Conservation (phyloP, 495 filamentous ascomycete genomes). For the Hypoxylon perforatum region DNA sequence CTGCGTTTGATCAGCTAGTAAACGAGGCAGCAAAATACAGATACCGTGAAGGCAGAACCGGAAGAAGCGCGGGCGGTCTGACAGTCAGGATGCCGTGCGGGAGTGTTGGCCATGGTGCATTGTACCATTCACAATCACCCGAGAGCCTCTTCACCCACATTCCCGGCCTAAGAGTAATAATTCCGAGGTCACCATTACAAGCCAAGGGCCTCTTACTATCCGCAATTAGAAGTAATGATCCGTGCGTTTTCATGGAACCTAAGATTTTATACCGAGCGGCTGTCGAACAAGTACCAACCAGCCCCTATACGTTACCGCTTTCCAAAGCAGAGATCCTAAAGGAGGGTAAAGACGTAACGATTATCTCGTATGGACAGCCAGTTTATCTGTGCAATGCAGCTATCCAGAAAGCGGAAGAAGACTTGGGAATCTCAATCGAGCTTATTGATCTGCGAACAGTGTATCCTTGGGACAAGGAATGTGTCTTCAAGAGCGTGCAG, state of each 20-base stretch:
- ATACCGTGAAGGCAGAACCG: slow-evolving; percentile 82
- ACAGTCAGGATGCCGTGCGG: slow-evolving; percentile 96
- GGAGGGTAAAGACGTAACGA: slow-evolving; percentile 82
- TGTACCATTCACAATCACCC: slow-evolving; percentile 96
- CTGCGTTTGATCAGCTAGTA: slow-evolving; percentile 96
- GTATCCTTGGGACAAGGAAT: slow-evolving; percentile 94
- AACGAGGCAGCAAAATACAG: slow-evolving; percentile 96
- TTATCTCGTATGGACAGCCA: slow-evolving; percentile 92
- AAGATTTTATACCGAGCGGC: slow-evolving; percentile 95
- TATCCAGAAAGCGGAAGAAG: slow-evolving; percentile 81
- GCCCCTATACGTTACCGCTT: slow-evolving; percentile 83
- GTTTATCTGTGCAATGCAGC: slow-evolving; percentile 88
- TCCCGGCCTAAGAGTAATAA: slow-evolving; percentile 88
- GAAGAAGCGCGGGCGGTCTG: slow-evolving; percentile 76
- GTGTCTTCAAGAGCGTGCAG: slow-evolving; percentile 81
- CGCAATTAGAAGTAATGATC: slow-evolving; percentile 85
- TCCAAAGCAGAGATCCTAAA: slow-evolving; percentile 91
- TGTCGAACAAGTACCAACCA: slow-evolving; percentile 91
- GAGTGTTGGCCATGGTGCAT: slow-evolving; percentile 92
- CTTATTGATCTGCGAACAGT: slow-evolving; percentile 92
- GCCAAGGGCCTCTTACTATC: slow-evolving; percentile 91
- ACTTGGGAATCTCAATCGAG: slow-evolving; percentile 82
- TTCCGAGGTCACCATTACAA: slow-evolving; percentile 89
- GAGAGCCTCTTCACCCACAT: slow-evolving; percentile 93
- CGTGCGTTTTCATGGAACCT: slow-evolving; percentile 96